These are phyloP conservation scores for Mycena metata DNA, from an alignment of 768 basidiomycete genomes.

Conservation along the genomic window DNA sequence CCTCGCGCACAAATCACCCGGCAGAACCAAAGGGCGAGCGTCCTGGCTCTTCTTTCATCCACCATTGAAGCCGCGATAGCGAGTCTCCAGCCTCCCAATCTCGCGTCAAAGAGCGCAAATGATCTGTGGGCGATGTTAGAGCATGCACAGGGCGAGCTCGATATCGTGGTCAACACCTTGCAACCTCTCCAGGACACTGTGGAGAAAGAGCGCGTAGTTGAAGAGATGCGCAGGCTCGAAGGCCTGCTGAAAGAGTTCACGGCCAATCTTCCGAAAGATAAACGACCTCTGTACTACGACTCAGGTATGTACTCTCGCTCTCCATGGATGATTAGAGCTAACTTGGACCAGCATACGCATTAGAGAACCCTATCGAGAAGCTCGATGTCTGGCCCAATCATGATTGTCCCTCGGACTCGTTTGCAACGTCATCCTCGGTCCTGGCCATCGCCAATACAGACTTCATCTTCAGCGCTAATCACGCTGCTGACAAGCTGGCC, in stretches of 20 bases:
- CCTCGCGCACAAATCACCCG: no score
- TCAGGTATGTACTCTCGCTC: constrained; percentile 4
- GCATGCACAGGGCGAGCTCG: no score
- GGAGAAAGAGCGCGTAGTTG: not conserved
- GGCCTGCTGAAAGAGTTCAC: not conserved
- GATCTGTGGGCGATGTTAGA: no score
- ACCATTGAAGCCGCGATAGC: no score
- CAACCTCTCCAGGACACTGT: not conserved
- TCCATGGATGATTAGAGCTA: not conserved
- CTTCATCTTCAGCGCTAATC: constrained; percentile 39
- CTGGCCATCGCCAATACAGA: constrained; percentile 29
- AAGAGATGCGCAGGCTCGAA: constrained; percentile 7
- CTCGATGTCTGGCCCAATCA: constrained; percentile 37
- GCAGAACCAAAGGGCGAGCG: no score
- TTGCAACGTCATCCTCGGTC: constrained; percentile 37
- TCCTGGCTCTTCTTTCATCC: no score
- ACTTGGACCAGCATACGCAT: constrained; percentile 6
- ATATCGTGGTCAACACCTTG: no score
- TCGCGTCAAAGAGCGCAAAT: no score
- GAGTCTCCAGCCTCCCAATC: no score
- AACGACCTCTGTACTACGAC: constrained; percentile 7
- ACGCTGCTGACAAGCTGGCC: constrained; percentile 25
- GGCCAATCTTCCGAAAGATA: constrained; percentile 1
- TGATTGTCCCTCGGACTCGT: constrained; percentile 40
- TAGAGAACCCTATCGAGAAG: constrained; percentile 16